phyloP scores from a whole-genome alignment of 1,284 basidiomycete genomes.

The Puccinia novopanici region DNA sequence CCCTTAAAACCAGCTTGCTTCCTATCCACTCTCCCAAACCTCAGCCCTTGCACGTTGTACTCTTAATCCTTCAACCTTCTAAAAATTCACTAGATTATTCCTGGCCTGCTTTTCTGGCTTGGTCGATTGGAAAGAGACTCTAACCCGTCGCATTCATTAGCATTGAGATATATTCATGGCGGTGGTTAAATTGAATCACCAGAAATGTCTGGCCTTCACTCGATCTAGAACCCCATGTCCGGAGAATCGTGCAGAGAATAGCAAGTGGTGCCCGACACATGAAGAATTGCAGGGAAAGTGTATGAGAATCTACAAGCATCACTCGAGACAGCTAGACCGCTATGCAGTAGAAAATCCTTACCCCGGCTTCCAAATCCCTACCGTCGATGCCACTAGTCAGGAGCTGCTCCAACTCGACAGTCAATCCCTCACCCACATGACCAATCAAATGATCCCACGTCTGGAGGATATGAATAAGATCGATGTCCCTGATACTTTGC shows the following conservation, averaged over 20 bases:
- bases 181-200: background rate
- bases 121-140: slow-evolving; percentile 9
- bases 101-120: background rate
- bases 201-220: slow-evolving; percentile 45
- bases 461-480: slow-evolving; percentile 24
- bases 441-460: slow-evolving; percentile 39
- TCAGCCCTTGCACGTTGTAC: background rate
- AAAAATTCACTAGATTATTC: background rate
- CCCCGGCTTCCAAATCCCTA: background rate
- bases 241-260: slow-evolving; percentile 25
- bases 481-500: slow-evolving; percentile 24
- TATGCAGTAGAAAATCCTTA: slow-evolving; percentile 30
- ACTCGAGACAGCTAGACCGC: slow-evolving; percentile 31
- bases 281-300: slow-evolving; percentile 47
- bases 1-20: background rate
- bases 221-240: slow-evolving; percentile 31
- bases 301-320: slow-evolving; percentile 45
- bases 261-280: slow-evolving; percentile 43
- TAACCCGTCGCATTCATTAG: background rate
- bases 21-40: background rate
- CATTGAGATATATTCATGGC: background rate
- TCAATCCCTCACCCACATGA: slow-evolving; percentile 14
- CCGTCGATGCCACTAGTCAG: background rate
- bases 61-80: background rate
- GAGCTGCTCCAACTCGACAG: background rate